These are phyloP conservation scores for Oxalis stricta DNA, from an alignment of 441 rosid genomes.

Conservation along the genomic window DNA sequence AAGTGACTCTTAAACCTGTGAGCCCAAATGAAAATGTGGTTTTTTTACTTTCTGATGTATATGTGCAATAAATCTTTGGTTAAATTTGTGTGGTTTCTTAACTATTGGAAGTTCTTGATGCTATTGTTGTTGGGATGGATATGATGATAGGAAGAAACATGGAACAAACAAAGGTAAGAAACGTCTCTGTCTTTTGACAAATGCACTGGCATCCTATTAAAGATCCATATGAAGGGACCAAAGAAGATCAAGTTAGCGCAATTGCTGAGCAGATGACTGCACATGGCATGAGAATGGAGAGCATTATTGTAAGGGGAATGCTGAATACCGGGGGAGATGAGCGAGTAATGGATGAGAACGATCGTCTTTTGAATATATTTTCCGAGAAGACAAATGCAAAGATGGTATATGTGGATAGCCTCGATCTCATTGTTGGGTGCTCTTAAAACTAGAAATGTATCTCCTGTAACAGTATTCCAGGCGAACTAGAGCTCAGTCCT, in stretches of 20 bases:
- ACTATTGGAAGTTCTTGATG: constrained; percentile 75
- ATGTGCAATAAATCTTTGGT: background rate
- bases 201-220: constrained; percentile 61
- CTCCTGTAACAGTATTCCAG: constrained; percentile 84
- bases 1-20: too few species aligned
- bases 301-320: constrained; percentile 43
- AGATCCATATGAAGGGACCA: constrained; percentile 67
- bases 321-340: constrained; percentile 18
- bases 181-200: constrained; percentile 67
- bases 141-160: constrained; percentile 74
- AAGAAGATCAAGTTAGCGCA: constrained; percentile 69
- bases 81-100: constrained; percentile 29
- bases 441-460: constrained; percentile 52
- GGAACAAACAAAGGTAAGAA: constrained; percentile 63
- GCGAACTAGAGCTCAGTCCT: constrained; percentile 64
- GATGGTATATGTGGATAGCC: constrained; percentile 45
- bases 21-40: background rate
- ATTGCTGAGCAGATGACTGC: constrained; percentile 56
- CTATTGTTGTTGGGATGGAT: constrained; percentile 89
- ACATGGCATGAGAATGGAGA: constrained; percentile 62
- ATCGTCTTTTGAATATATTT: constrained; percentile 47
- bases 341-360: constrained; percentile 52
- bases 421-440: constrained; percentile 77
- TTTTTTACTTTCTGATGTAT: background rate
- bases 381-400: constrained; percentile 39